These are phyloP conservation scores for Vaccinium corymbosum DNA, from an alignment of 148 eudicot genomes.

Conservation along the genomic window DNA sequence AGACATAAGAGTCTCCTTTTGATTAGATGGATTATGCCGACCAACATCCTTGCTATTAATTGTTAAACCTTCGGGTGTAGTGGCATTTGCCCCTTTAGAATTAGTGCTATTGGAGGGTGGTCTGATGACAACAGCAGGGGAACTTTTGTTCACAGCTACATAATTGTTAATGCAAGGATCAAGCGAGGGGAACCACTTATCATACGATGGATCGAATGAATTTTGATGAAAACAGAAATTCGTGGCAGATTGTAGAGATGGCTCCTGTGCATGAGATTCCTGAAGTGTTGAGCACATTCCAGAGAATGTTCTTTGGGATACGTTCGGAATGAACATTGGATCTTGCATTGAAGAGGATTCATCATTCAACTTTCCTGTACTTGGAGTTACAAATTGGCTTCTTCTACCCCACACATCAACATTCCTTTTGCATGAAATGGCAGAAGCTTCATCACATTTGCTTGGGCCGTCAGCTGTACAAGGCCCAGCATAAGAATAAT, in stretches of 20 bases:
- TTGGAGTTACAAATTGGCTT: constrained; percentile 22
- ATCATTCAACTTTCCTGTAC: constrained; percentile 25
- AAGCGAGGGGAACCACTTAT: constrained; percentile 29
- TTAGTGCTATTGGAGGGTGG: constrained; percentile 26
- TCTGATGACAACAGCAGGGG: constrained; percentile 42
- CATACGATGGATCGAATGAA: constrained; percentile 22
- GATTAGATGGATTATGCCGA: constrained; percentile 12
- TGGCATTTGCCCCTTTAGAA: constrained; percentile 18
- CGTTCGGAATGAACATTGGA: constrained; percentile 20
- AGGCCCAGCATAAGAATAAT: constrained; percentile 21
- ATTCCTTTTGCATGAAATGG: constrained; percentile 19
- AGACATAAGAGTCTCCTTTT: neutral
- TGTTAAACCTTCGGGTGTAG: constrained; percentile 25
- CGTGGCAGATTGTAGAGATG: constrained; percentile 30
- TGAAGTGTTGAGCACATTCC: constrained; percentile 20
- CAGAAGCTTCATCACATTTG: constrained; percentile 20
- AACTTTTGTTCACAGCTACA: constrained; percentile 32
- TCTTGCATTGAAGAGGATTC: constrained; percentile 23
- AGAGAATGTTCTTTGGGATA: constrained; percentile 22
- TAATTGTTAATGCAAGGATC: constrained; percentile 37
- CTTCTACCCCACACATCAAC: constrained; percentile 41
- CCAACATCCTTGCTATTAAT: constrained; percentile 19
- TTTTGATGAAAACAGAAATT: constrained; percentile 29
- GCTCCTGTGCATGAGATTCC: constrained; percentile 34
- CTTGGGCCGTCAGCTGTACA: constrained; percentile 18